Conservation (phyloP, 495 filamentous ascomycete species). For the Aspergillus bridgeri region DNA sequence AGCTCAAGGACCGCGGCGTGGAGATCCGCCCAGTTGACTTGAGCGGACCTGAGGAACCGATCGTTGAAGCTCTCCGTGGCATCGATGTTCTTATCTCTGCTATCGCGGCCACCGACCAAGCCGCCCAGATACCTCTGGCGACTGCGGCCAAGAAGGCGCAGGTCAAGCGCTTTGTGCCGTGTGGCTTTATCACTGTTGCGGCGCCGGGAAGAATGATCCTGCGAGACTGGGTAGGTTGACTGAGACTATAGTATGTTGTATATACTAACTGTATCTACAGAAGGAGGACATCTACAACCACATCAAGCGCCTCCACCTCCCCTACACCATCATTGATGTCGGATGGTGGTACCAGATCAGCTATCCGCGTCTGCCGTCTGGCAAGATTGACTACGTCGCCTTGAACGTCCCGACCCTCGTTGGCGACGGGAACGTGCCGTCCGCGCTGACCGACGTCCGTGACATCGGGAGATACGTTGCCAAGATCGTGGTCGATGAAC, state of each 20-base stretch:
- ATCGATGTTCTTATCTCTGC: slow-evolving; percentile 35
- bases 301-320: slow-evolving; percentile 29
- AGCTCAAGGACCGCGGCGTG: too few species aligned
- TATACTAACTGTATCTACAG: too few species aligned
- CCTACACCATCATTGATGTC: slow-evolving; percentile 48
- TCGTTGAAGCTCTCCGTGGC: too few species aligned
- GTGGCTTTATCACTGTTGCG: slow-evolving; percentile 25
- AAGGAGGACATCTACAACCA: slow-evolving; percentile 39
- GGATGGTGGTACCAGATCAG: slow-evolving; percentile 44
- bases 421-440: slow-evolving; percentile 31
- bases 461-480: slow-evolving; percentile 45
- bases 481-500: slow-evolving; percentile 35
- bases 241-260: too few species aligned
- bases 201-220: slow-evolving; percentile 21
- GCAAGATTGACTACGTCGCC: slow-evolving; percentile 31
- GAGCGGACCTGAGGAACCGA: too few species aligned
- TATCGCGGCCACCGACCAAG: slow-evolving; percentile 16
- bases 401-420: slow-evolving; percentile 5
- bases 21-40: too few species aligned
- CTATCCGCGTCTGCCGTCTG: slow-evolving; percentile 34
- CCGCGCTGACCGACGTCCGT: slow-evolving; percentile 32
- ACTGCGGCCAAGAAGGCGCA: slow-evolving; percentile 23
- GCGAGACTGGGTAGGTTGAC: slow-evolving; percentile 18
- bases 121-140: slow-evolving; percentile 31
- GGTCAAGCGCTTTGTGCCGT: slow-evolving; percentile 38